Base-by-base conservation (phyloP, 495 filamentous ascomycete genomes). In the Massariosphaeria phaeospora region DNA sequence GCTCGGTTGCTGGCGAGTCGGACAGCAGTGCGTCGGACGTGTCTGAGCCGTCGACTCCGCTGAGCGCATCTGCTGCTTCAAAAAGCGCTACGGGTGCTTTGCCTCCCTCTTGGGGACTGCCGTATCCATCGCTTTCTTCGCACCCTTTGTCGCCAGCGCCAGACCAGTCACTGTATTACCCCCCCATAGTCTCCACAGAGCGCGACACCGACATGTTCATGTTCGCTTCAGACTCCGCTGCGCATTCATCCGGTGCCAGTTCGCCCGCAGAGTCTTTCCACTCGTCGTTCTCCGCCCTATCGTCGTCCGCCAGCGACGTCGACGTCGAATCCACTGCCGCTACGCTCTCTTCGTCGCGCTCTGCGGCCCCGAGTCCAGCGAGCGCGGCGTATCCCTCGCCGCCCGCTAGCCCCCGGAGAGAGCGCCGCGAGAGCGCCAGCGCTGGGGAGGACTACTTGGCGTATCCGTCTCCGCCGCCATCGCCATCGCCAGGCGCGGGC, bases 391-490 rank as follows among this genome's bases (percentile, higher is more conserved):
- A 53, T 23, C 48, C 48, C 1, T 57, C 53, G 11, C 44, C 44
- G 29, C 41, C 53, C 2, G 12, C 40, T 5, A 54, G 51, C 18
- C 51, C 51, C 1, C 18, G 13, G 5, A 8, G 34, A 9, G 42
- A 33, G 3, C 9, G 33, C 4, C 42, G 53, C 15, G 38, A 44
- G 12, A 49, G 35, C 27, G 29, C 29, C 7, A 13, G 29, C 29
- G 12, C 20, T 13, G 36, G 46, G 12, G 53, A 50, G n/a, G 45
- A 57, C 13, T 49, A 12, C 34, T 33, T 50, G 35, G 6, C 35
- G 24, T 57, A 57, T 21, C 53, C 53, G 1, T 52, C 48, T 1
- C 55, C 55, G 9, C 55, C 55, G 9, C 26, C 47, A 12, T 51
- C 55, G 2, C 55, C 55, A 2, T 15, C 8, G 21, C 34, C 41